Conservation (phyloP, 164 flowering plant species). For the Taxillus chinensis region DNA sequence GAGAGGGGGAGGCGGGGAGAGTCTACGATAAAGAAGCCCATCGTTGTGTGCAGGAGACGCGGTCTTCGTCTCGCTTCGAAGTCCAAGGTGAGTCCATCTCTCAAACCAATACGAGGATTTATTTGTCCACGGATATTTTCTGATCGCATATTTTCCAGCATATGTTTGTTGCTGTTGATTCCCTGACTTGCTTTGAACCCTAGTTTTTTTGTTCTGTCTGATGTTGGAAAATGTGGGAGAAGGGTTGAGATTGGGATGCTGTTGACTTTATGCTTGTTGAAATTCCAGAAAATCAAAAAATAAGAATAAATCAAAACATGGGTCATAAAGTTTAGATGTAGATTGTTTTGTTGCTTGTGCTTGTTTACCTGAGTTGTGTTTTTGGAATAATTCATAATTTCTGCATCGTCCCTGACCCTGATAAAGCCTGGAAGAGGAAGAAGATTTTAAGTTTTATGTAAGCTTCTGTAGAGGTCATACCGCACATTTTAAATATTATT, state of each 20-base stretch:
- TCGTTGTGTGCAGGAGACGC: background rate
- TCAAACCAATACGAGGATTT: background rate
- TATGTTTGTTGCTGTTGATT: background rate
- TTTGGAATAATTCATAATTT: too few relatives aligned
- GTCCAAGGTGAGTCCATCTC: slow-evolving; percentile 2
- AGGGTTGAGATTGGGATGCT: background rate
- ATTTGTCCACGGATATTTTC: background rate
- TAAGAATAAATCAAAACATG: too few relatives aligned
- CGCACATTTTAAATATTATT: background rate
- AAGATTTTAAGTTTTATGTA: background rate
- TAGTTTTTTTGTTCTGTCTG: background rate
- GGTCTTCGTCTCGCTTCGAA: background rate
- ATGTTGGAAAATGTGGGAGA: slow-evolving; percentile 2
- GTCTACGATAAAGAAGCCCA: background rate
- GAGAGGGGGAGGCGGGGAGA: background rate
- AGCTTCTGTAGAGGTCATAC: background rate
- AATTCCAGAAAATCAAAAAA: too few relatives aligned
- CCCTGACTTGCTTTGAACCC: background rate
- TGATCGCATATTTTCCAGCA: background rate
- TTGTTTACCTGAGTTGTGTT: too few relatives aligned
- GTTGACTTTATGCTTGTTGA: too few relatives aligned
- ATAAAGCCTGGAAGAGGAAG: background rate
- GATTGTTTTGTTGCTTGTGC: too few relatives aligned
- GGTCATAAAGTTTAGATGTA: too few relatives aligned
- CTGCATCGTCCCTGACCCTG: background rate